Base-by-base conservation (phyloP, 73 alveolate genomes). In the Paramecium pentaurelia region DNA sequence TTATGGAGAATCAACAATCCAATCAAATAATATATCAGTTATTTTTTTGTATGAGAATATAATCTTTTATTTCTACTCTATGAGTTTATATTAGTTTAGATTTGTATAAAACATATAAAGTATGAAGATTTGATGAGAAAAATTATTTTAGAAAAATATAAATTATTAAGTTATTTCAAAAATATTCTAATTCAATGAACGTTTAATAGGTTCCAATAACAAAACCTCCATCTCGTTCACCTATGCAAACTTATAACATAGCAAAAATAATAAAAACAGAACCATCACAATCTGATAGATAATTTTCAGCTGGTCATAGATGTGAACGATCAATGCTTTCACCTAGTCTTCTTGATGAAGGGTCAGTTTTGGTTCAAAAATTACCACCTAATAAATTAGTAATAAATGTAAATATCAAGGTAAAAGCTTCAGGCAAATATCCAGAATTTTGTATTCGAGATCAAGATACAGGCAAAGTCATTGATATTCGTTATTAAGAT, bases 351-450 rank as follows among this genome's bases (percentile, higher is more conserved):
- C 58, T 80, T 34, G 73, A 80, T 42, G 91, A 80, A 45, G 91
- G 91, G 20, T 80, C 91, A 27, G 91, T 80, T 20, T 49, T 80
- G n/a, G 75, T 80, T 40, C 30, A 80, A 36, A 80, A 80, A 18
- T 7, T 80, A 6, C 91, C 91, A 45, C 58, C 71, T 25, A 80
- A 80, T 73, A 73, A 73, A 44, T 73, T 73, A 80, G 77, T 80
- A 80, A 49, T 42, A 44, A 18, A 49, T 25, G 30, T 80, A 11
- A 47, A 11, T 80, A 32, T 45, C 47, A 45, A 80, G 91, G 75
- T 80, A 27, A 80, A 80, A 80, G 91, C 91, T 32, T 80, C 91
- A 27, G 91, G 91, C 14, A 80, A 80, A 80, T 80, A 80, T 80
- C 91, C 71, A 27, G 91, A 80, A 44, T 80, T 80, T 40, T 32